Conservation (phyloP, 768 basidiomycete species). For the Leucosporidium scottii region DNA sequence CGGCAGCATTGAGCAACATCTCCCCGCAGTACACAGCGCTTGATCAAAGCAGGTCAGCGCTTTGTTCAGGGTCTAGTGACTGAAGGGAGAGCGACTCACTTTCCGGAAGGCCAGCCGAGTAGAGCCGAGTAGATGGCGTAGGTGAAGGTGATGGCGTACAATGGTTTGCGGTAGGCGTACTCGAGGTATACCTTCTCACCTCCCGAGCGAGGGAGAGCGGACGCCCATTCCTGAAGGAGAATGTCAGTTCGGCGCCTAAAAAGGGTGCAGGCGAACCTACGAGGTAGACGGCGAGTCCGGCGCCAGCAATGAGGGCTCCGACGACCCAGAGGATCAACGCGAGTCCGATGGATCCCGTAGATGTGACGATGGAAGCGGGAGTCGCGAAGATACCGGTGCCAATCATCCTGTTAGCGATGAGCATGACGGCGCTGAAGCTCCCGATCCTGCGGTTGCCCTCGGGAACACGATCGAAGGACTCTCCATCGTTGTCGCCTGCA, state of each 20-base stretch:
- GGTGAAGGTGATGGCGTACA: conserved; percentile 30
- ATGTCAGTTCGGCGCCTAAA: background rate
- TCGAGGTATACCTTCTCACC: conserved; percentile 33
- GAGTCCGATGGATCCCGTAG: conserved; percentile 15
- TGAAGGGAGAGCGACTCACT: conserved; percentile 2
- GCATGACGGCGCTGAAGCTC: background rate
- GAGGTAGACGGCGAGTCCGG: conserved; percentile 33
- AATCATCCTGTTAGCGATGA: conserved; percentile 15
- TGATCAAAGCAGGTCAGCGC: background rate
- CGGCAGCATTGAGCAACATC: conserved; percentile 23
- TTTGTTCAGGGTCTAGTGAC: too few relatives aligned
- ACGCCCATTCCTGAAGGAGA: conserved; percentile 13
- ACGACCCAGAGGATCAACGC: conserved; percentile 32
- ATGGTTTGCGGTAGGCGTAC: conserved; percentile 23
- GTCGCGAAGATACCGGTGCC: conserved; percentile 13
- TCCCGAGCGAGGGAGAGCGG: conserved; percentile 31
- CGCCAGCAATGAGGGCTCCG: conserved; percentile 30
- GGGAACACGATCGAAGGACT: conserved; percentile 4
- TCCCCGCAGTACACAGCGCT: background rate
- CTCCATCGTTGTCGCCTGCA: background rate
- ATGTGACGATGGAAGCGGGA: conserved; percentile 8
- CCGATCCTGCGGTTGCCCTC: conserved; percentile 3
- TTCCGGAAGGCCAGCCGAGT: conserved; percentile 22
- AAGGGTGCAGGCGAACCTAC: background rate
- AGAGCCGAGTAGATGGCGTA: conserved; percentile 31